Conservation (phyloP, 306 rosid species). For the Rubus parviflorus region DNA sequence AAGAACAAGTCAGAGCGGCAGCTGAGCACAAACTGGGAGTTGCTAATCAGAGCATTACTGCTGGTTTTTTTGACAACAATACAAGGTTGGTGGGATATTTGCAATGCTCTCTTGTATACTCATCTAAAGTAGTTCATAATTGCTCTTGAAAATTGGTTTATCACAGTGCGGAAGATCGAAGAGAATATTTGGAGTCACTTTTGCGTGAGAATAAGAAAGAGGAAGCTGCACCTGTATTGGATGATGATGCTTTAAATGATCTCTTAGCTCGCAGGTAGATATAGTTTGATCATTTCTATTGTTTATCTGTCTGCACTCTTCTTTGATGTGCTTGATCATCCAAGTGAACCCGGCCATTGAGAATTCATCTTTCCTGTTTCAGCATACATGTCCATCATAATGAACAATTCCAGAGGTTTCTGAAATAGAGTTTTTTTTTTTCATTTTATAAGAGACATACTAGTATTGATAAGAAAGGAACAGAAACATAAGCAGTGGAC, state of each 20-base stretch:
- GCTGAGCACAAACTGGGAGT: slow-evolving; percentile 99
- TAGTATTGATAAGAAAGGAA: not conserved
- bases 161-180: slow-evolving; percentile 95
- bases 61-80: slow-evolving; percentile 98
- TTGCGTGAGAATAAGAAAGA: slow-evolving; percentile 97
- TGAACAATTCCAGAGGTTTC: slow-evolving; percentile 7
- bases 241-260: slow-evolving; percentile 94
- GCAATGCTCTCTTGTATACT: slow-evolving; percentile 15
- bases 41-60: slow-evolving; percentile 99
- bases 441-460: not conserved
- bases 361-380: slow-evolving; percentile 25
- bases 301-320: slow-evolving; percentile 22
- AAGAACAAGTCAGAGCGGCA: slow-evolving; percentile 99
- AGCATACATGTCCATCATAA: slow-evolving; percentile 7
- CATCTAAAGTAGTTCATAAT: slow-evolving; percentile 23
- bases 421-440: not conserved
- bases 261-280: slow-evolving; percentile 90
- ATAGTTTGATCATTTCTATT: slow-evolving; percentile 15
- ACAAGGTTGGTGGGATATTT: slow-evolving; percentile 64
- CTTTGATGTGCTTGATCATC: slow-evolving; percentile 16
- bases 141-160: slow-evolving; percentile 31
- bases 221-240: slow-evolving; percentile 98
- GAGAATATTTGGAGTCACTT: slow-evolving; percentile 96
- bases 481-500: not conserved
- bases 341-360: slow-evolving; percentile 4